Percentiles rank a stretch among this genome's conserved stretches.
phyloP scores from a whole-genome alignment of 1,284 basidiomycete genomes.

The Papiliotrema nemorosa region DNA sequence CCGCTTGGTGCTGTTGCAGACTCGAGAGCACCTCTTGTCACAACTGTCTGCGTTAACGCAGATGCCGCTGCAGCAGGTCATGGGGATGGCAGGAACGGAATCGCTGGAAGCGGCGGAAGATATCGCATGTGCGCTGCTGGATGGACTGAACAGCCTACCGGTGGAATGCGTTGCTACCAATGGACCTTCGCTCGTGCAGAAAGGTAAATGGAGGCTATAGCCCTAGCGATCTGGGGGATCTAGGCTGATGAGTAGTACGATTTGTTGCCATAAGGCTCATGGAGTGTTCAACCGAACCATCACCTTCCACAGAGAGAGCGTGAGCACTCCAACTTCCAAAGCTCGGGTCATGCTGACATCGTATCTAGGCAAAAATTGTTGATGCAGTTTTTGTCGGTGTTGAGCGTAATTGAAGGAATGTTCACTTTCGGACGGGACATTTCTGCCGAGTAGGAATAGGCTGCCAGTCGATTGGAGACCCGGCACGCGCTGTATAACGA shows the following conservation, averaged over 20 bases:
- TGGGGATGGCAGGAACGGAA: conserved; percentile 22
- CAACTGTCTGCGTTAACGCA: conserved; percentile 34
- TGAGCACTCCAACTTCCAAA: neutral
- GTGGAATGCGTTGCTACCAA: conserved; percentile 42
- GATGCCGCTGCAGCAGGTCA: conserved; percentile 28
- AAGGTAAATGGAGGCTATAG: conserved; percentile 16
- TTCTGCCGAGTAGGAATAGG: conserved; percentile 15
- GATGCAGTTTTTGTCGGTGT: conserved; percentile 40
- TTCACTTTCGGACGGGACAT: conserved; percentile 24
- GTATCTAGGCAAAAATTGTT: conserved; percentile 35
- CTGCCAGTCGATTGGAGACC: neutral
- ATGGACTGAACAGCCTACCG: conserved; percentile 38
- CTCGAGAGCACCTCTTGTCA: conserved; percentile 27
- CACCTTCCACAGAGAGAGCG: conserved; percentile 34
- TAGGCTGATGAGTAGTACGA: conserved; percentile 22
- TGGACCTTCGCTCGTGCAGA: conserved; percentile 43
- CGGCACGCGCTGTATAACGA: neutral
- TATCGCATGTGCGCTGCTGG: conserved; percentile 40
- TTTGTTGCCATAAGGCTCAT: conserved; percentile 45
- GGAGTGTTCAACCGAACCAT: conserved; percentile 25
- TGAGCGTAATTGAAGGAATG: conserved; percentile 43
- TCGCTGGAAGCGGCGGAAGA: conserved; percentile 31
- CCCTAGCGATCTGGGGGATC: neutral
- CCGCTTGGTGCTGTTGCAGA: conserved; percentile 38
- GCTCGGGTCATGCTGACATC: conserved; percentile 3